phyloP scores from a whole-genome alignment of 2,329 filamentous ascomycete species.

The Septoria linicola region DNA sequence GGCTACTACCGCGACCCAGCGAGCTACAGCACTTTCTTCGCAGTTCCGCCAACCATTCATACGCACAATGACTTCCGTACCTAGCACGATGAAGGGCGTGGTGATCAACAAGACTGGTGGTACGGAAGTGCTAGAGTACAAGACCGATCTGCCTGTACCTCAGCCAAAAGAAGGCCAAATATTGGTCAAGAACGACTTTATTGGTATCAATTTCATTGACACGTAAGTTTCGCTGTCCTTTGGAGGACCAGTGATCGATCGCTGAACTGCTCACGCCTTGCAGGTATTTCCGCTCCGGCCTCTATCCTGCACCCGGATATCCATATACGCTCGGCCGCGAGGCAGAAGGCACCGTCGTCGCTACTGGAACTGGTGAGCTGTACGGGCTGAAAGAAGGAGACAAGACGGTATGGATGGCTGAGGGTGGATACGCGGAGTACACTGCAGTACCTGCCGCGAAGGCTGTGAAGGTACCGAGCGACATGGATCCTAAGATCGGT shows the following conservation, averaged over 20 bases:
- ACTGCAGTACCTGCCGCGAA: constrained; percentile 54
- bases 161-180: constrained; percentile 67
- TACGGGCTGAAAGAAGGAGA: constrained; percentile 63
- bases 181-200: constrained; percentile 75
- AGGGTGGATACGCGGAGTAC: constrained; percentile 60
- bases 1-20: constrained; percentile 23
- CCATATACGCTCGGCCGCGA: constrained; percentile 80
- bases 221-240: constrained; percentile 50
- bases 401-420: constrained; percentile 67
- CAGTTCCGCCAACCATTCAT: constrained; percentile 7
- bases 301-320: constrained; percentile 68
- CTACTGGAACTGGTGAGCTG: constrained; percentile 55
- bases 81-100: constrained; percentile 70
- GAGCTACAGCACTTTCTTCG: constrained; percentile 30
- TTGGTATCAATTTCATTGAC: constrained; percentile 87
- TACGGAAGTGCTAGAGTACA: constrained; percentile 69
- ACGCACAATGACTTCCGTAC: constrained; percentile 51
- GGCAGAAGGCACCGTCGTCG: constrained; percentile 68
- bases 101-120: constrained; percentile 71
- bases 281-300: constrained; percentile 79
- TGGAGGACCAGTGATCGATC: not conserved
- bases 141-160: constrained; percentile 69
- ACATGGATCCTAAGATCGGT: constrained; percentile 60
- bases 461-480: constrained; percentile 63
- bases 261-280: not conserved